Conservation (phyloP, 2,329 filamentous ascomycete species). For the Cercospora sp. region DNA sequence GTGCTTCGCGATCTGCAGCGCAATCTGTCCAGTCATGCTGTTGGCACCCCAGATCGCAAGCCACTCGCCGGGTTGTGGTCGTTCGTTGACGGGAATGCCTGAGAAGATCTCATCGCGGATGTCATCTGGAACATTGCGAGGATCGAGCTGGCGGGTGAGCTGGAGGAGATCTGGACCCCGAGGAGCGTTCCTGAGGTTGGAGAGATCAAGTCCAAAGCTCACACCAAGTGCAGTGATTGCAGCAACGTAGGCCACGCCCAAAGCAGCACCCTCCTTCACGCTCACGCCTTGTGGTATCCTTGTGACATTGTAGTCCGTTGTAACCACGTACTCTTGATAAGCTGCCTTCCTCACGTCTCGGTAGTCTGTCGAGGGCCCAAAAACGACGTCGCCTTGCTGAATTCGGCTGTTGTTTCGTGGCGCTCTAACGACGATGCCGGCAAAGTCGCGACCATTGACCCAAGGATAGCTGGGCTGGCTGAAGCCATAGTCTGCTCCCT, state of each 20-base stretch:
- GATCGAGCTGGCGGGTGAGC: conserved; percentile 51
- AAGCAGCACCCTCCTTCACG: conserved; percentile 58
- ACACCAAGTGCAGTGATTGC: conserved; percentile 66
- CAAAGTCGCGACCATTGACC: conserved; percentile 69
- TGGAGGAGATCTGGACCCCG: conserved; percentile 61
- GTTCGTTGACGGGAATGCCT: conserved; percentile 54
- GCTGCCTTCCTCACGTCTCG: conserved; percentile 70
- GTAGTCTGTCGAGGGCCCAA: conserved; percentile 73
- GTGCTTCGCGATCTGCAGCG: conserved; percentile 67
- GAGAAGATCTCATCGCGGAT: conserved; percentile 64
- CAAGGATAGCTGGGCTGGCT: conserved; percentile 67
- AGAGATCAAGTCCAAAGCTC: conserved; percentile 69
- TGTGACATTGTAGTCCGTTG: conserved; percentile 64
- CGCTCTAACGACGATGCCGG: conserved; percentile 60
- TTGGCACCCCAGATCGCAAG: conserved; percentile 75
- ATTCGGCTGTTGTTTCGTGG: conserved; percentile 51
- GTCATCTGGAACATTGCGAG: conserved; percentile 58
- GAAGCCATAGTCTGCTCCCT: conserved; percentile 68
- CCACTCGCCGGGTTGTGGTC: conserved; percentile 64
- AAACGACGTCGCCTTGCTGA: conserved; percentile 56
- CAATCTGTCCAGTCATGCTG: conserved; percentile 67
- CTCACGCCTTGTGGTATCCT: conserved; percentile 58
- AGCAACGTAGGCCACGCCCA: conserved; percentile 72
- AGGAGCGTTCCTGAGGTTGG: conserved; percentile 38
- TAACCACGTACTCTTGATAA: conserved; percentile 69